Base-by-base conservation (phyloP, 1,139 yeast genomes). In the Lodderomyces orthopsilosis region DNA sequence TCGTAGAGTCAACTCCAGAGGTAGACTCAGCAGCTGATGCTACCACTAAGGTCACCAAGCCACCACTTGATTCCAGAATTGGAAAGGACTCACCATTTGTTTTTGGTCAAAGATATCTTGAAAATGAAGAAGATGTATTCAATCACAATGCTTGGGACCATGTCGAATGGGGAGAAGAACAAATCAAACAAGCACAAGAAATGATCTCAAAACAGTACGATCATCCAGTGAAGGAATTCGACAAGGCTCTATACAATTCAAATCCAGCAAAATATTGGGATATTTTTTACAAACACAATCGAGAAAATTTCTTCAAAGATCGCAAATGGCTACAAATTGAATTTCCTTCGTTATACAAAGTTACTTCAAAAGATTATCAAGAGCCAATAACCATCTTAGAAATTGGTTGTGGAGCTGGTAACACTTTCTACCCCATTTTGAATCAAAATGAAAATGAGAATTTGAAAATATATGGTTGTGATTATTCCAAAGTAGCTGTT, bases 351-450 rank as follows among this genome's bases (percentile, higher is more conserved):
- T 68, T 93, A 33, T 91, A 85, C 57, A 84, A 82, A 49, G 85
- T 90, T 3, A 87, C 96, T 1, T 75, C 78, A 43, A 74, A 78
- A 40, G 86, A 81, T 37, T 67, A 63, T 51, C 75, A 83, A 12
- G 85, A 89, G n/a, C 78, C 84, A 4, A 75, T 76, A 23, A 81
- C 84, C 2, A 85, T 93, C 28, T 74, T 93, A 43, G 99, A 93
- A 61, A 85, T 94, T 43, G 99, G 99, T 3, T 93, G 98, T 66
- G 99, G 98, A 44, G 98, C 97, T 2, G 99, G 99, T 12, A 94
- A 94, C 62, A 93, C 98, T 0, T 77, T 93, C 66, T 93, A 85
- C 63, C 98, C 98, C 1, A 84, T 93, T 23, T 69, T 93, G 46
- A 75, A 76, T 44, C 90, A 85, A 55, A 93, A 93, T 62, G 74